Conservation (phyloP, 306 rosid species). For the Cicer judaicum region DNA sequence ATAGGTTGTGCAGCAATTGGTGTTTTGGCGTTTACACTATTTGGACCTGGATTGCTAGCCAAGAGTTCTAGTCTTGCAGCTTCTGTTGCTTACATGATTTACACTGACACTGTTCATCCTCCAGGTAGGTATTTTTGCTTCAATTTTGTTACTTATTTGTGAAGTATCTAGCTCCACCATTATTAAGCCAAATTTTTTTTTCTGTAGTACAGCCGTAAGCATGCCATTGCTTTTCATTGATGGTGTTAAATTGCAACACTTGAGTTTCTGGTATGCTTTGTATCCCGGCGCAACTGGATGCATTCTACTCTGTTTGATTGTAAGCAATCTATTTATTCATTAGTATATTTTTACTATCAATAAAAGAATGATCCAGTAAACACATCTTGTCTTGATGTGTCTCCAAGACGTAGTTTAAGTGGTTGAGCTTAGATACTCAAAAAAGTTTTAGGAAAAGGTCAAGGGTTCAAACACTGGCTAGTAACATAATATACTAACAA, state of each 20-base stretch:
- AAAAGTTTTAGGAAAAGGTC: no score
- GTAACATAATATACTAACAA: no score
- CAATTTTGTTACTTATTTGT: not conserved
- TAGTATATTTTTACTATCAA: not conserved
- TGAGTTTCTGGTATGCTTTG: constrained; percentile 79
- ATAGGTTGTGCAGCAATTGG: constrained; percentile 95
- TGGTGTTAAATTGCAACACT: constrained; percentile 75
- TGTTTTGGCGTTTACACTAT: constrained; percentile 64
- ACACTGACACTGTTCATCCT: constrained; percentile 73
- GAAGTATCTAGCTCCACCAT: not conserved
- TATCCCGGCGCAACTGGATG: constrained; percentile 85
- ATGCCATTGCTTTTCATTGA: constrained; percentile 91
- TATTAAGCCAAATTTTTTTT: not conserved
- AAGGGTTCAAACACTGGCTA: no score
- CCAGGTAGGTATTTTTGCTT: constrained; percentile 77
- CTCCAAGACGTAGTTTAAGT: no score
- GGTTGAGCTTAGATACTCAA: no score
- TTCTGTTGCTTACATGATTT: constrained; percentile 86
- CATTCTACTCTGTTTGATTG: constrained; percentile 75
- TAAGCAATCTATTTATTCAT: constrained; percentile 49
- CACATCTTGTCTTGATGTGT: not conserved
- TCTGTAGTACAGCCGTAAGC: constrained; percentile 72
- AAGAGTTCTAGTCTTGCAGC: constrained; percentile 73
- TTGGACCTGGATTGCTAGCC: constrained; percentile 96
- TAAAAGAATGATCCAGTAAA: not conserved